These are phyloP conservation scores for Bacterosira constricta DNA, from an alignment of 108 stramenopile genomes.

Conservation along the genomic window DNA sequence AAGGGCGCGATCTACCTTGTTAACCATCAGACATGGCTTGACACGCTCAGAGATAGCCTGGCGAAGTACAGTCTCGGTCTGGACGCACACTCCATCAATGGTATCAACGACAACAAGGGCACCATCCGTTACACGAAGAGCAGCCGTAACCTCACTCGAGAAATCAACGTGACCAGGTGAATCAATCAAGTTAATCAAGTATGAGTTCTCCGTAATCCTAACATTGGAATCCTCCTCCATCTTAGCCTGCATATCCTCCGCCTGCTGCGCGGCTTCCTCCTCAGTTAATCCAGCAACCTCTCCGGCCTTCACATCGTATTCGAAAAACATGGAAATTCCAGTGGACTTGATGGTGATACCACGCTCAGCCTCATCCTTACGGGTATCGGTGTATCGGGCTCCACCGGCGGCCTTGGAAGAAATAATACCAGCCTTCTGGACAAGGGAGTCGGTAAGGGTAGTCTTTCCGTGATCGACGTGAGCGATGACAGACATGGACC, in stretches of 20 bases:
- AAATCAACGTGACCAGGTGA: slow-evolving; percentile 99
- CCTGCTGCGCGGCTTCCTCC: slow-evolving; percentile 70
- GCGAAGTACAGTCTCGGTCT: slow-evolving; percentile 99
- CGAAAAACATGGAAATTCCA: slow-evolving; percentile 99
- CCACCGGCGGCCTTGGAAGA: slow-evolving; percentile 99
- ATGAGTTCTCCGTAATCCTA: slow-evolving; percentile 94
- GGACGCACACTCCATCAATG: slow-evolving; percentile 99
- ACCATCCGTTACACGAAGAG: slow-evolving; percentile 99
- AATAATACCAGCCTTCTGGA: slow-evolving; percentile 99
- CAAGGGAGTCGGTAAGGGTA: slow-evolving; percentile 99
- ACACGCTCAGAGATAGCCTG: slow-evolving; percentile 99
- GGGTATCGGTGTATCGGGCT: slow-evolving; percentile 99
- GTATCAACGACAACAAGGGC: slow-evolving; percentile 99
- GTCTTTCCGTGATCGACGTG: slow-evolving; percentile 99
- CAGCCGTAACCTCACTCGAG: slow-evolving; percentile 99
- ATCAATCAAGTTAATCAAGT: slow-evolving; percentile 99
- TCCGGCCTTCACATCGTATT: slow-evolving; percentile 96
- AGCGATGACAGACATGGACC: slow-evolving; percentile 99
- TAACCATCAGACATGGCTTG: slow-evolving; percentile 98
- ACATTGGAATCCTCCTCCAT: slow-evolving; percentile 79
- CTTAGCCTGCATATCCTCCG: slow-evolving; percentile 59
- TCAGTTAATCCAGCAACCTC: slow-evolving; percentile 75
- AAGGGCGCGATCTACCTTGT: slow-evolving; percentile 99
- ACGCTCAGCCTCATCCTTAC: slow-evolving; percentile 99
- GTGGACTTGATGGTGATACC: slow-evolving; percentile 99